These are phyloP conservation scores for Mimosa pudica DNA, from an alignment of 306 rosid species.

Conservation along the genomic window DNA sequence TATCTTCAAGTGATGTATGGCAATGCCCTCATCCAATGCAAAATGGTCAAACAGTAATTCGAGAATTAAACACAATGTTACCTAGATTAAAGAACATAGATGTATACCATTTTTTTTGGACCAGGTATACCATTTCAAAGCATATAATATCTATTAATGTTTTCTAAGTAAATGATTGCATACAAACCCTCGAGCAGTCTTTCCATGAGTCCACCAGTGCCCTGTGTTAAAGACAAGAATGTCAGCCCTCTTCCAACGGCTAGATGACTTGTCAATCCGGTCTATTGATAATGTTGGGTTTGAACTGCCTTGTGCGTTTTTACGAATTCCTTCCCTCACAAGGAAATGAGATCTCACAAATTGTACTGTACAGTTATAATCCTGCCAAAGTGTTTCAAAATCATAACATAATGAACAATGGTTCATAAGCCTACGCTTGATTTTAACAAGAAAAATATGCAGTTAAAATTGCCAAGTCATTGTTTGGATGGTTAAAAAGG, in stretches of 20 bases:
- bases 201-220: constrained; percentile 99
- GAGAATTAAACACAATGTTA: background rate
- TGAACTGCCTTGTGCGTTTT: constrained; percentile 66
- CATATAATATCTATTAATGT: constrained; percentile 30
- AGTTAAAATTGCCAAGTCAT: constrained; percentile 20
- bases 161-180: constrained; percentile 25
- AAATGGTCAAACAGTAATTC: background rate
- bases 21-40: background rate
- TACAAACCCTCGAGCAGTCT: constrained; percentile 92
- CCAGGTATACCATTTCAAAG: constrained; percentile 17
- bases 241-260: constrained; percentile 88
- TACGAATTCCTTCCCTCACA: constrained; percentile 81
- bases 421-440: constrained; percentile 15
- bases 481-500: constrained; percentile 10
- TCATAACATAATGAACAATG: constrained; percentile 26
- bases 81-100: background rate
- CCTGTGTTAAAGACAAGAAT: constrained; percentile 96
- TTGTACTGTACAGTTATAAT: constrained; percentile 71
- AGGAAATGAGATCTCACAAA: constrained; percentile 98
- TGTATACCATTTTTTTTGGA: too few relatives aligned
- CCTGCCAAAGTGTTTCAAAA: constrained; percentile 67
- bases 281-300: constrained; percentile 92
- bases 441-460: constrained; percentile 29
- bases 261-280: constrained; percentile 78
- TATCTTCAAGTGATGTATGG: constrained; percentile 22